Base-by-base conservation (phyloP, 2,329 filamentous ascomycete genomes). In the Fusarium anguioides region DNA sequence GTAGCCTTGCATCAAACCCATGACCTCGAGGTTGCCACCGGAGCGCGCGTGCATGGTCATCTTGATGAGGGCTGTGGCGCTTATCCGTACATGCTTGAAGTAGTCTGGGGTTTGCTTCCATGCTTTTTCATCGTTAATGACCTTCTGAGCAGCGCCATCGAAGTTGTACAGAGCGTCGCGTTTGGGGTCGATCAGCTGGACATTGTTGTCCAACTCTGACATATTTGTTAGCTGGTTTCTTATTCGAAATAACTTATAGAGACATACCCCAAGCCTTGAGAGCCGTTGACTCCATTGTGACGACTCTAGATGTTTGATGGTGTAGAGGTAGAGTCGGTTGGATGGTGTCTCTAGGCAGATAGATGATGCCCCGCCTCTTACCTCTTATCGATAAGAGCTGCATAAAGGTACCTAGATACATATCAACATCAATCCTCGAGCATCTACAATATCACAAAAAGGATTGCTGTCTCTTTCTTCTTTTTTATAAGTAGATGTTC, bases 41-140 rank as follows among this genome's bases (percentile, higher is more conserved):
- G 93, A 94, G n/a, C 96, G 92, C 11, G 96, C 96, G 78, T 99
- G 96, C 92, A 97, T 98, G 68, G 96, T 93, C 96, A 99, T 99
- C 82, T 99, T 99, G 72, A 98, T 87, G 60, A 99, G 87, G 7
- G 96, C 96, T 14, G 97, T 90, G 59, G 96, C 94, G 50, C 93
- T 96, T 80, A 99, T 95, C 74, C 94, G 93, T 44, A 98, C 93
- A 52, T 91, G 87, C 77, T 95, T 96, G 87, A 98, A 99, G 83
- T 97, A 90, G 78, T 93, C 86, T 0, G 91, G 90, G 75, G 97
- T 89, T 44, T 82, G 83, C 47, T 82, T 82, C 96, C 96, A 98
- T 63, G 94, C 94, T 52, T 86, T 86, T 21, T 85, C 82, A 12
- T 85, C 80, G 64, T 84, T 85, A 68, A 91, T 86, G 35, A 84